phyloP scores from a whole-genome alignment of 2,329 filamentous ascomycete species.

The Pseudopithomyces maydicus region DNA sequence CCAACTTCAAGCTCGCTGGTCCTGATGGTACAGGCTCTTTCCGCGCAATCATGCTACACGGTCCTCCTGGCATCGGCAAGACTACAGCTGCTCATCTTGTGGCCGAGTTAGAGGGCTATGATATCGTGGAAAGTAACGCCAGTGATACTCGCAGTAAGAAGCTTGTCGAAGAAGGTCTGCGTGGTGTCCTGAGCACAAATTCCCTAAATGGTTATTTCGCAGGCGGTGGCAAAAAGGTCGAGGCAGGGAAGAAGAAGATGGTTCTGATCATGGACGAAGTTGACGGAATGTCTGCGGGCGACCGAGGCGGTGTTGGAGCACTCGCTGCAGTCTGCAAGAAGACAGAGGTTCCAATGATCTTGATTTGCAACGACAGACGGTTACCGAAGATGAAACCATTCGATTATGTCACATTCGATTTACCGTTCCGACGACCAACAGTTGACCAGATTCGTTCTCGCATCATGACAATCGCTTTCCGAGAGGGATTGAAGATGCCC shows the following conservation, averaged over 20 bases:
- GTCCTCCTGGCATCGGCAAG: conserved; percentile 95
- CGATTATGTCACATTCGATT: conserved; percentile 80
- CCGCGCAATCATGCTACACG: conserved; percentile 92
- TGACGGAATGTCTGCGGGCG: conserved; percentile 97
- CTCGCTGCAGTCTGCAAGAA: conserved; percentile 95
- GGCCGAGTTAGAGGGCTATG: conserved; percentile 89
- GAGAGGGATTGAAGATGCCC: conserved; percentile 87
- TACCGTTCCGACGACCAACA: conserved; percentile 87
- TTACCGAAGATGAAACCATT: conserved; percentile 99
- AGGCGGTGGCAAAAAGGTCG: conserved; percentile 78
- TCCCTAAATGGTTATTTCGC: conserved; percentile 92
- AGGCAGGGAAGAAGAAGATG: conserved; percentile 85
- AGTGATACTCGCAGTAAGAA: conserved; percentile 97
- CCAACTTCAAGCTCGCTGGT: conserved; percentile 80
- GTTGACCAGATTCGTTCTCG: conserved; percentile 89
- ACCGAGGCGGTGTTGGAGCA: conserved; percentile 92
- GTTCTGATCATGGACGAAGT: conserved; percentile 99
- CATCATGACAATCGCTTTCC: conserved; percentile 92
- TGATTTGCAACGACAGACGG: conserved; percentile 95
- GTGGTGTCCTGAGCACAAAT: conserved; percentile 90
- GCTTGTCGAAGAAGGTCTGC: conserved; percentile 85
- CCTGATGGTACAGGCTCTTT: conserved; percentile 82
- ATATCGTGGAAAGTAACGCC: conserved; percentile 92
- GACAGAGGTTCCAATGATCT: conserved; percentile 89
- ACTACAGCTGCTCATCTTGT: conserved; percentile 95